Evolutionary conservation across 225 moss, liverwort and hornwort genomes (phyloP).

Genomic region (Physcomitrium patens): DNA sequence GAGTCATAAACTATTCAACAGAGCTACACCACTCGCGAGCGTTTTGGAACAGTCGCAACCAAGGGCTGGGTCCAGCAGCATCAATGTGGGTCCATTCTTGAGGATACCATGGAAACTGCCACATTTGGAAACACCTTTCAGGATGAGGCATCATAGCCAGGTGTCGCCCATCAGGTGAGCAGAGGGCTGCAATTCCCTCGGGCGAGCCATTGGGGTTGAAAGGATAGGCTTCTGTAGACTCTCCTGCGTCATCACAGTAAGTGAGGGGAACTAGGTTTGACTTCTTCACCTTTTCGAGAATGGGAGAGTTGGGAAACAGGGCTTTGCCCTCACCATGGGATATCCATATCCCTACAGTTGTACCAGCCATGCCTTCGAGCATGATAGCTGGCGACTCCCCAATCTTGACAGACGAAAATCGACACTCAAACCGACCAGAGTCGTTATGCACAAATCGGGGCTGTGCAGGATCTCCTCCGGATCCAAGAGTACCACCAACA

Average conservation of each 20-base stretch:
- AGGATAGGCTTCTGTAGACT: conserved; percentile 77
- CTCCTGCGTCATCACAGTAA: conserved; percentile 85
- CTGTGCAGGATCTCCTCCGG: conserved; percentile 77
- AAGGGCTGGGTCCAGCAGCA: conserved; percentile 84
- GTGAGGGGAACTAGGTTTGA: conserved; percentile 69
- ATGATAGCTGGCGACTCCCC: conserved; percentile 88
- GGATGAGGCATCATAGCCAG: conserved; percentile 99
- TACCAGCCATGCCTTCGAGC: conserved; percentile 95
- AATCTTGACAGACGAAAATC: conserved; percentile 85
- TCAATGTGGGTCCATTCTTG: conserved; percentile 77
- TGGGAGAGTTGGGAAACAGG: conserved; percentile 73
- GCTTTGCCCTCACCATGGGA: conserved; percentile 92
- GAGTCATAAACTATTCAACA: conserved; percentile 26
- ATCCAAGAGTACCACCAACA: conserved; percentile 82
- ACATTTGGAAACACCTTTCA: conserved; percentile 93
- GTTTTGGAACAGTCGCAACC: conserved; percentile 92
- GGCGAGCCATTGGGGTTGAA: conserved; percentile 98
- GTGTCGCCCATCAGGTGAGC: conserved; percentile 92
- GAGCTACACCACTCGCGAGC: conserved; percentile 84
- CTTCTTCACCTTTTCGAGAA: conserved; percentile 60
- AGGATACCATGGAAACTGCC: conserved; percentile 98
- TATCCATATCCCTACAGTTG: conserved; percentile 88
- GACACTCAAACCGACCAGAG: conserved; percentile 93
- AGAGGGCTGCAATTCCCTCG: conserved; percentile 86
- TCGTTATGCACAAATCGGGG: conserved; percentile 96